Evolutionary conservation across 139 green algal genomes (phyloP).

Genomic region (Diplosphaera chodatii): DNA sequence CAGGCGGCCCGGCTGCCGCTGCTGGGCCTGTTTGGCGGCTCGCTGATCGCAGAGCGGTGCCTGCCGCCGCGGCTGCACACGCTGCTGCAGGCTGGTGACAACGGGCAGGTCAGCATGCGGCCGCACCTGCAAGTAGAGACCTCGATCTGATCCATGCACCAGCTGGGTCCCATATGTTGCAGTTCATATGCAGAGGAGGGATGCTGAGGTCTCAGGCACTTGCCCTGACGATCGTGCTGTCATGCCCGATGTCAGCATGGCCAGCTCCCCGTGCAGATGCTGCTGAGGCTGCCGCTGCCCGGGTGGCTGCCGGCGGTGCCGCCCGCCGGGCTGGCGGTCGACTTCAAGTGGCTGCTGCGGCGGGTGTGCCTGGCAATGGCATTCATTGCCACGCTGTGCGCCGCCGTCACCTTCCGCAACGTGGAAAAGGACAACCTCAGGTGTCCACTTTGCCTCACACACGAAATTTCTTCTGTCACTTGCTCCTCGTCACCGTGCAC

Average conservation of each 20-base stretch:
- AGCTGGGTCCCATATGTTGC: too few species aligned
- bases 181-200: too few species aligned
- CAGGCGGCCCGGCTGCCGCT: background rate
- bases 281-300: background rate
- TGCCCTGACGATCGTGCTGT: too few species aligned
- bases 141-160: too few species aligned
- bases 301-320: background rate
- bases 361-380: background rate
- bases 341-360: constrained; percentile 1
- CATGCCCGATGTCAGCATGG: too few species aligned
- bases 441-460: too few species aligned
- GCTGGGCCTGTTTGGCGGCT: background rate
- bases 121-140: too few species aligned
- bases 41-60: background rate
- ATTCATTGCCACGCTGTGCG: background rate
- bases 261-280: too few species aligned
- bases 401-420: background rate
- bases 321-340: background rate
- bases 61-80: background rate
- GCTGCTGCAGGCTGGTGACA: background rate
- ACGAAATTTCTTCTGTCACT: too few species aligned
- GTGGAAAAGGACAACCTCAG: background rate
- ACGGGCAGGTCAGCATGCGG: background rate
- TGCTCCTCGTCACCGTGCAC: too few species aligned
- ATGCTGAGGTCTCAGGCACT: too few species aligned